Base-by-base conservation (phyloP, 2,329 filamentous ascomycete species). In the Neurospora crassa region DNA sequence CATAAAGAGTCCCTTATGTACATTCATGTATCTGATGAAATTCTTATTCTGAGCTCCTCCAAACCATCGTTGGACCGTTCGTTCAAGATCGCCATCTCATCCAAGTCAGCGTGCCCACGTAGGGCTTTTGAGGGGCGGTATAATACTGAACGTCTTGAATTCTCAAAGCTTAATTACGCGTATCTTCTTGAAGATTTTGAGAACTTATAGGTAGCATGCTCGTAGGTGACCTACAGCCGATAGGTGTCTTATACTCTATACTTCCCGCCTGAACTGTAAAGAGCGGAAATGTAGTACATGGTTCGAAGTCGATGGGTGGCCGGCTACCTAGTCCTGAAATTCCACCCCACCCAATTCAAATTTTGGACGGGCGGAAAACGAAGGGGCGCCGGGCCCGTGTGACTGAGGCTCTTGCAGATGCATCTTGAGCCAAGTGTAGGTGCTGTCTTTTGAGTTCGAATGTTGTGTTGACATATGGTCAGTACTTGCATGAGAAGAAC, bases 331-430 rank as follows among this genome's bases (percentile, higher is more conserved):
- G 75, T 81, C 85, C 84, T 6, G 84, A 85, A 77, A 93, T 95
- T 79, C 94, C 90, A 79, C 96, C 92, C 90, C 92, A 95, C 74
- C 93, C 88, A 70, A 96, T 88, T 90, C 92, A 94, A 24, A 29
- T 29, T 37, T 24, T 34, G 34, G 24, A 59, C 47, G 47, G 47
- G 47, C 47, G 24, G 47, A 59, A 34, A 59, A 59, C 6, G 47
- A 59, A 59, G 47, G 47, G 47, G 14, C 47, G 14, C 47, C 16
- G 47, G 47, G 47, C 47, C 47, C 47, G 47, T 59, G 24, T 16
- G 47, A 59, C 14, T 59, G 24, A 34, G 24, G 12, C 47, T 59
- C 47, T 59, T 34, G 24, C 24, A 24, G 5, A 59, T 34, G 14
- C 47, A 59, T 59, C 34, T 59, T 59, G 14, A 59, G 5, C 5